These are phyloP conservation scores for Calonectria honghensis DNA, from an alignment of 2,329 filamentous ascomycete species.

Conservation along the genomic window DNA sequence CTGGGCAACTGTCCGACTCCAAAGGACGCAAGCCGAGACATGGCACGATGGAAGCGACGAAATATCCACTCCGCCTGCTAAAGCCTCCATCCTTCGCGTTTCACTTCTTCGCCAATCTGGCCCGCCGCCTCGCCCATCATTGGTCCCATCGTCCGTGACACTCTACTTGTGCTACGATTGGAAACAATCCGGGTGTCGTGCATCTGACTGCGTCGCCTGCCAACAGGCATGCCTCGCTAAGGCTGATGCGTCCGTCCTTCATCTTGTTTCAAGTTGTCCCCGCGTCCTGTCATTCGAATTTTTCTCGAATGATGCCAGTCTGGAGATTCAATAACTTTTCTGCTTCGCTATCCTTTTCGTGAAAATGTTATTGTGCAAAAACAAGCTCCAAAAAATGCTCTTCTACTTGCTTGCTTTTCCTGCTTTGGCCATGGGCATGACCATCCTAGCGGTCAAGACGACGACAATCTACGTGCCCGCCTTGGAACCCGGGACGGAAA, in stretches of 20 bases:
- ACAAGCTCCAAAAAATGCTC: neutral
- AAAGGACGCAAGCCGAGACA: neutral
- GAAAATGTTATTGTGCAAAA: neutral
- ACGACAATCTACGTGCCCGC: neutral
- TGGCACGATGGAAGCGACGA: neutral
- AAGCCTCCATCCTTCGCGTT: constrained; percentile 5
- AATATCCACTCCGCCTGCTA: neutral
- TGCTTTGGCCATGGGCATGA: neutral
- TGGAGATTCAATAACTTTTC: neutral
- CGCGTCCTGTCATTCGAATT: neutral
- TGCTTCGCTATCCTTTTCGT: neutral
- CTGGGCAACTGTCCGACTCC: neutral
- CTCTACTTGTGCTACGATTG: neutral
- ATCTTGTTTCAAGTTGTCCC: neutral
- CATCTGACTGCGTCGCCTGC: neutral
- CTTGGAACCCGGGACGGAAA: constrained; percentile 5
- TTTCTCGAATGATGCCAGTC: neutral
- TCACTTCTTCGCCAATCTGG: constrained; percentile 4
- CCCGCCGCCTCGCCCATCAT: neutral
- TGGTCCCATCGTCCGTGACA: neutral
- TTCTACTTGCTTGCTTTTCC: neutral
- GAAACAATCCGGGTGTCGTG: constrained; percentile 4
- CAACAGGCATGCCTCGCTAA: neutral
- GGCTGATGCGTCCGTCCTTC: neutral
- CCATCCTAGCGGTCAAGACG: neutral